Conservation (phyloP, 2,329 filamentous ascomycete genomes). For the Sporothrix dimorphospora region DNA sequence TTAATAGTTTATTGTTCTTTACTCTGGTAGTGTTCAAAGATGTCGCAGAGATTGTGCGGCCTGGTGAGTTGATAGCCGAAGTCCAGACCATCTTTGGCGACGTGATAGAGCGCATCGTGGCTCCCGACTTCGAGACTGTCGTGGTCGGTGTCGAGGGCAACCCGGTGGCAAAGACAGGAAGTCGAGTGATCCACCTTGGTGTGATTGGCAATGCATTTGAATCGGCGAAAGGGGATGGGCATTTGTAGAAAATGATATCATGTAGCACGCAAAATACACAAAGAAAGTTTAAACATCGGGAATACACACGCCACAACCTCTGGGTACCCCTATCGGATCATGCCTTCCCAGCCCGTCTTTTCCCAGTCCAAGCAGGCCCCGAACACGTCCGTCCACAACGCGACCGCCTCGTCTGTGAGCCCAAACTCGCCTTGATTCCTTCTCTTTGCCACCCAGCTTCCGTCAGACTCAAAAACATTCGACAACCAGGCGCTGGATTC, state of each 20-base stretch:
- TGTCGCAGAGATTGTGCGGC: background rate
- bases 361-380: background rate
- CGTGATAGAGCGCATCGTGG: constrained; percentile 6
- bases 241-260: background rate
- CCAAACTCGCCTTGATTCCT: constrained; percentile 3
- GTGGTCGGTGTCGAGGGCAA: constrained; percentile 21
- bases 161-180: constrained; percentile 15
- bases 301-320: no score
- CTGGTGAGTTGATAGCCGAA: constrained; percentile 9
- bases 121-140: constrained; percentile 5
- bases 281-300: no score
- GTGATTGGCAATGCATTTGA: background rate
- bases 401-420: background rate
- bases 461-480: background rate
- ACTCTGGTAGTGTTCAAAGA: no score
- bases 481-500: background rate
- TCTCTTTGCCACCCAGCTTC: background rate
- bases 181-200: constrained; percentile 16
- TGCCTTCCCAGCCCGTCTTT: constrained; percentile 4
- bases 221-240: background rate
- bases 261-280: no score
- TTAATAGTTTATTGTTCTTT: no score
- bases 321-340: constrained; percentile 20
- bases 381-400: constrained; percentile 14
- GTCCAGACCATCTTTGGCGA: constrained; percentile 21